Evolutionary conservation across 129 eudicot species (phyloP).

Genomic region (Sambucus nigra): DNA sequence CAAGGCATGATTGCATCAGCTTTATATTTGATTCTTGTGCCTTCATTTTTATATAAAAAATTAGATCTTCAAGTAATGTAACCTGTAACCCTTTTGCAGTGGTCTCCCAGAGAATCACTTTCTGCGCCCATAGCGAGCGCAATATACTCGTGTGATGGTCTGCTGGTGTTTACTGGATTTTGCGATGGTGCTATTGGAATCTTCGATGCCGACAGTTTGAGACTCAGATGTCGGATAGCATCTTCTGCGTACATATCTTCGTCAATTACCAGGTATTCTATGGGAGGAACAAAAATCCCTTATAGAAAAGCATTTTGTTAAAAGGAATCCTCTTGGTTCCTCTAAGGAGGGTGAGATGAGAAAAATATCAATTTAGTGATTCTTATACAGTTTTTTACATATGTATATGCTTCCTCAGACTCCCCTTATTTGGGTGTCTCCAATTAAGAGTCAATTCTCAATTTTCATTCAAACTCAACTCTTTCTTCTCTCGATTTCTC

Average conservation of each 20-base stretch:
- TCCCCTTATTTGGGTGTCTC: too few relatives aligned
- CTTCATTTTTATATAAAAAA: neutral
- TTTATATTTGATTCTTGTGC: neutral
- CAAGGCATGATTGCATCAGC: too few relatives aligned
- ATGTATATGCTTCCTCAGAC: too few relatives aligned
- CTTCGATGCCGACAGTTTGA: constrained; percentile 56
- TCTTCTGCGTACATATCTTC: constrained; percentile 65
- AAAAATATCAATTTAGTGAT: too few relatives aligned
- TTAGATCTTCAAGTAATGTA: neutral
- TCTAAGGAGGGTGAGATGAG: too few relatives aligned
- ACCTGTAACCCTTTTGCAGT: constrained; percentile 28
- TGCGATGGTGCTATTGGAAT: constrained; percentile 74
- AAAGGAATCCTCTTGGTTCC: too few relatives aligned
- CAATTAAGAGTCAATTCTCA: too few relatives aligned
- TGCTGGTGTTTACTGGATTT: constrained; percentile 55
- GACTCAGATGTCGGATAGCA: constrained; percentile 64
- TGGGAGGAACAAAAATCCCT: too few relatives aligned
- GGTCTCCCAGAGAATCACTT: constrained; percentile 73
- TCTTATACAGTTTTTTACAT: too few relatives aligned
- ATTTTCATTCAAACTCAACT: too few relatives aligned
- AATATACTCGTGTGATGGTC: constrained; percentile 67
- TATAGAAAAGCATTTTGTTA: too few relatives aligned
- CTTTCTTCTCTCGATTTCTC: too few relatives aligned
- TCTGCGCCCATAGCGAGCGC: constrained; percentile 71
- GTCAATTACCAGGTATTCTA: constrained; percentile 45